Base-by-base conservation (phyloP, 345 rosid genomes). In the Ailanthus altissimus region DNA sequence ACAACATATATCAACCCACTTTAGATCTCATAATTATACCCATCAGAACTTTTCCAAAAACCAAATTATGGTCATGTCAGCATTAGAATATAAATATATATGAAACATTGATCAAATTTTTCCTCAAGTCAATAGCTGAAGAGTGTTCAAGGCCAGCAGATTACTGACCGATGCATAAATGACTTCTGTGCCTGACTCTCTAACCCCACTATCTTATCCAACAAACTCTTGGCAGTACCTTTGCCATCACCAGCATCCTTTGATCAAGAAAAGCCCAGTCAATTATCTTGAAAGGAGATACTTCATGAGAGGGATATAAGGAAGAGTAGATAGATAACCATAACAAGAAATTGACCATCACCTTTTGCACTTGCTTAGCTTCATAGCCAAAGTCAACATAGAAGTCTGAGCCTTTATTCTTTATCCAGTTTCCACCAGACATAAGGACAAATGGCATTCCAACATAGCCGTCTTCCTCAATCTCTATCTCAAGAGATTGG, bases 141-240 rank as follows among this genome's bases (percentile, higher is more conserved):
- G 61, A 77, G 61, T 26, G 42, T 42, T 79, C 21, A 78, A 67
- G 49, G 18, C 60, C 64, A 78, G 70, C 77, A 75, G 75, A 76
- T 75, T 21, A 86, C 94, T 81, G 72, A 93, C 99, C 99, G 86
- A 77, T 96, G 99, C 99, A 96, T 93, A 83, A 96, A 96, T 73
- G 98, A 93, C 85, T 96, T 93, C 80, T 96, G 98, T 46, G 99
- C 99, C 83, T 96, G 97, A 75, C 89, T 86, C 84, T 96, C 99
- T 94, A 85, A 53, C 67, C 82, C 84, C 60, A 91, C 90, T 80
- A 93, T 93, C 88, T 69, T 93, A 72, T 87, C 92, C 83, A 96
- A 85, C 86, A 93, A 85, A 65, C 50, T 79, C 82, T 85, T 93
- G 49, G 97, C 94, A n/a, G 93, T 96, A 70, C 94, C 97, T 77